Base-by-base conservation (phyloP, 2,329 filamentous ascomycete genomes). In the Rhynchosporium agropyri region DNA sequence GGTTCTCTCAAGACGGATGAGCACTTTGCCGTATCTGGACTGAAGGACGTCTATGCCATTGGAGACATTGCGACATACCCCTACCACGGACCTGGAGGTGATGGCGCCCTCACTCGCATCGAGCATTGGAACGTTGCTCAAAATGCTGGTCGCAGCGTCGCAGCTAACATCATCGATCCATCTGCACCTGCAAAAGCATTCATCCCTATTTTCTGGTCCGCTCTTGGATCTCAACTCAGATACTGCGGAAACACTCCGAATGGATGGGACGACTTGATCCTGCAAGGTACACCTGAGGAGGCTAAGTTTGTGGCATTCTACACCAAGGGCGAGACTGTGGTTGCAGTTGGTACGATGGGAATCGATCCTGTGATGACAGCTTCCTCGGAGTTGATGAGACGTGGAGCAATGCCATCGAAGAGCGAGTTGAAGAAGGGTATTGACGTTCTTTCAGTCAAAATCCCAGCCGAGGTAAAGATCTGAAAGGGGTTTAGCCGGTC, bases 91-190 rank as follows among this genome's bases (percentile, higher is more conserved):
- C 95, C 95, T 0, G 92, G 91, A 29, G 89, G 91, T 31, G 83
- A 89, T 15, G 91, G 90, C 66, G 82, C 82, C 50, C 82, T 83
- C 20, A 85, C 89, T 0, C 89, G 95, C 67, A 97, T 98, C 73
- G 95, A 99, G 81, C 95, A 99, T 76, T 99, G 95, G 95, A 94
- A 97, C 77, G 95, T 99, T 2, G 95, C 95, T 4, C 95, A 98
- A 74, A 97, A 98, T 73, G 83, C 91, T 1, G 95, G 95, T 2
- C 90, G 94, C 49, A 83, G 84, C 29, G 94, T 89, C 0, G 95
- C 92, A 1, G 81, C 82, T 58, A 85, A 90, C 70, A 97, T 99
- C 72, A 83, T 87, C 68, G 81, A 89, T 71, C 84, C 89, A 0
- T 77, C 82, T 7, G 75, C 82, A 51, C 81, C 82, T 66, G 81